Conservation (phyloP, 441 rosid genomes). For the Pelargonium cotyledonis region DNA sequence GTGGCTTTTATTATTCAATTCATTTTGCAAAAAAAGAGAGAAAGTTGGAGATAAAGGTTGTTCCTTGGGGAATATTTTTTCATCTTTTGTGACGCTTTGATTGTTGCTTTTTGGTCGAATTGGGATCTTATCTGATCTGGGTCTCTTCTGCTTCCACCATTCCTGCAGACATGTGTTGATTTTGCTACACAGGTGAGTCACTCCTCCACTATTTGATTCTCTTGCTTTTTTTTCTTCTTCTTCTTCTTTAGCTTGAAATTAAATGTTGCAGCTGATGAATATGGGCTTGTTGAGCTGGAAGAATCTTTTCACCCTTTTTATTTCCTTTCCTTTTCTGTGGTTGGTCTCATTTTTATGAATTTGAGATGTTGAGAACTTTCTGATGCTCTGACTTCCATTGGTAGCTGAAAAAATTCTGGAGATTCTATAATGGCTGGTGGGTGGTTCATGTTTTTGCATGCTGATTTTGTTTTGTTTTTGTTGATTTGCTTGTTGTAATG, state of each 20-base stretch:
- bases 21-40: conserved; percentile 1
- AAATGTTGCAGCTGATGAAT: background rate
- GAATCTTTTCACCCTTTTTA: conserved; percentile 16
- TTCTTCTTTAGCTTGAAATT: background rate
- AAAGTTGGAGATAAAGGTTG: conserved; percentile 1
- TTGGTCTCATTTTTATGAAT: background rate
- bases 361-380: background rate
- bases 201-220: conserved; percentile 25
- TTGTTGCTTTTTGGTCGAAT: conserved; percentile 27
- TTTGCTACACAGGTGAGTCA: conserved; percentile 34
- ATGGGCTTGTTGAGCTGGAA: conserved; percentile 34
- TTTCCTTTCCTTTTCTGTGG: too few species aligned
- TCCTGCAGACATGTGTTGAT: conserved; percentile 27
- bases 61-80: background rate
- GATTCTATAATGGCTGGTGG: background rate
- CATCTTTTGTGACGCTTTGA: background rate
- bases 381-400: background rate
- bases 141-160: conserved; percentile 32
- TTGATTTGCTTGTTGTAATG: background rate
- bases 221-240: conserved; percentile 19
- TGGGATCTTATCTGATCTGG: conserved; percentile 55
- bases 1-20: background rate
- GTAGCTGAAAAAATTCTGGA: background rate
- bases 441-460: background rate
- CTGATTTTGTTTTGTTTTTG: background rate